Evolutionary conservation across 345 rosid genomes (phyloP).

Genomic region (Moringa oleifera): DNA sequence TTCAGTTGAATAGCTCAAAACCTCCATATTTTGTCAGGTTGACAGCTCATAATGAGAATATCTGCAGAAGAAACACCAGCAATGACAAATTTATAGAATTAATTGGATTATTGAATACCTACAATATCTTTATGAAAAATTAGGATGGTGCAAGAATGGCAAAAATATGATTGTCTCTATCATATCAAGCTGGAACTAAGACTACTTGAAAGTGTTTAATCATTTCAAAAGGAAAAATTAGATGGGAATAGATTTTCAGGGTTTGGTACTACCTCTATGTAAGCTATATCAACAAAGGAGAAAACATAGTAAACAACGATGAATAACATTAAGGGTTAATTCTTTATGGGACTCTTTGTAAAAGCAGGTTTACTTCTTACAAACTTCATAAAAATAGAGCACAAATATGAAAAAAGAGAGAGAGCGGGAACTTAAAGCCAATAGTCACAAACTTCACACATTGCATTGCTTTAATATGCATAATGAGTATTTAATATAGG

Average conservation of each 20-base stretch:
- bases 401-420: no score
- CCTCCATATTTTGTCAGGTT: conserved; percentile 74
- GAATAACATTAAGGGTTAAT: conserved; percentile 91
- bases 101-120: neutral
- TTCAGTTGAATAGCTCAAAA: conserved; percentile 52
- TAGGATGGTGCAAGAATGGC: neutral
- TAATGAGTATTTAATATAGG: no score
- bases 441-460: no score
- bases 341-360: conserved; percentile 41
- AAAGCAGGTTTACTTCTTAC: conserved; percentile 24
- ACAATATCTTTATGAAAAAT: neutral
- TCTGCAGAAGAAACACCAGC: conserved; percentile 27
- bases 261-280: conserved; percentile 54
- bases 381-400: no score
- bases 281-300: conserved; percentile 95
- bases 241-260: no score
- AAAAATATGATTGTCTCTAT: neutral
- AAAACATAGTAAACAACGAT: conserved; percentile 76
- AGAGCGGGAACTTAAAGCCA: no score
- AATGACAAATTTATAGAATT: neutral
- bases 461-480: no score
- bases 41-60: conserved; percentile 87
- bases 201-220: no score
- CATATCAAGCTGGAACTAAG: no score
- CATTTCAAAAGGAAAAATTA: no score